Base-by-base conservation (phyloP, 1,284 basidiomycete genomes). In the Ceratobasidium sp. region DNA sequence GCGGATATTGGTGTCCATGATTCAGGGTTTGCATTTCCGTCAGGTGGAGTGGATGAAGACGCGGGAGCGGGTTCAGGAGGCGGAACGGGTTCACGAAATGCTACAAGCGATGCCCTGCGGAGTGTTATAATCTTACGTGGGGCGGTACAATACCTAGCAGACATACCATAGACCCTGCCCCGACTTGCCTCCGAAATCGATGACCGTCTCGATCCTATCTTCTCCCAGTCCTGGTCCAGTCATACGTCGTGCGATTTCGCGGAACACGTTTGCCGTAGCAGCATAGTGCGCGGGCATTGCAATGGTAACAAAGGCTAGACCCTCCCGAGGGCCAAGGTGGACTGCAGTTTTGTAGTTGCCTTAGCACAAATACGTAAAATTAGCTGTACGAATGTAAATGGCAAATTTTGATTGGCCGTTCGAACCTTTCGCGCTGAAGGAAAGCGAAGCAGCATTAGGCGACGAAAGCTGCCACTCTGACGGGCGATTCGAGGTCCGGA, bases 321-420 rank as follows among this genome's bases (percentile, higher is more conserved):
- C 75, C 40, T 76, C 74, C 3, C 75, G 70, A 33, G 72, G 59
- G 28, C 74, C 60, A 18, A 67, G 63, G 4, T 51, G 44, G 40
- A 54, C 36, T 73, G 66, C 72, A 66, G 67, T 38, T 67, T 74
- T 23, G 62, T 7, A 56, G 38, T 72, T 82, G 79, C 76, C 88
- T 89, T 78, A 92, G 92, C 3, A 85, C 16, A 23, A 51, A 9
- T 81, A 77, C 88, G 84, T 28, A 85, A 76, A 6, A 88, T 51
- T 18, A 64, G n/a, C 7, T 33, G 46, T 0, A 53, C 63, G 42
- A 46, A 51, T 6, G 12, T 23, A 28, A 67, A 56, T 18, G 18
- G 33, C 8, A 2, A 21, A 30, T 6, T 21, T n/a, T 64, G 51
- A 67, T 67, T 67, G 36, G 58, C 3, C 30, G 25, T 25, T 40